These are phyloP conservation scores for Paraglomus brasilianum DNA, from an alignment of 192 early-diverging fungal genomes.

Conservation along the genomic window DNA sequence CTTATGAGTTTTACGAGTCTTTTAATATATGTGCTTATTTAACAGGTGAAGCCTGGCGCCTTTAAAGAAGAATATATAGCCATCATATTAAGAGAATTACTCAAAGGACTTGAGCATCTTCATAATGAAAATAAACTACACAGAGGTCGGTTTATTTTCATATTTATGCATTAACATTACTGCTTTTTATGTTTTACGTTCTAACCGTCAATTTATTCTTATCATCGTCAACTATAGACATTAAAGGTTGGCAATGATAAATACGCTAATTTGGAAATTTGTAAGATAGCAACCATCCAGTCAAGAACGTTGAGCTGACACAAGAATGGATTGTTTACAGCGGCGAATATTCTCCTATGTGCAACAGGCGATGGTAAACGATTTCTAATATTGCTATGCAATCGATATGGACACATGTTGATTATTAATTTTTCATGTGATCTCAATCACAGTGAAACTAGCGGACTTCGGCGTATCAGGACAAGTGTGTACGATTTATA, in stretches of 20 bases:
- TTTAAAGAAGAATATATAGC: constrained; percentile 90
- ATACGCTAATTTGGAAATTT: constrained; percentile 19
- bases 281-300: constrained; percentile 21
- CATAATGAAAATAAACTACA: constrained; percentile 89
- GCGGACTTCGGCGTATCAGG: constrained; percentile 99
- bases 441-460: constrained; percentile 66
- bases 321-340: constrained; percentile 34
- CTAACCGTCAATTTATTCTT: neutral
- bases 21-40: constrained; percentile 15
- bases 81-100: constrained; percentile 85
- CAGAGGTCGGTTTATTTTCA: constrained; percentile 50
- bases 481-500: constrained; percentile 54
- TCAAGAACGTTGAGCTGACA: neutral
- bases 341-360: constrained; percentile 80
- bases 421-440: neutral
- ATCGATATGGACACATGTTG: neutral
- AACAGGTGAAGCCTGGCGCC: constrained; percentile 79
- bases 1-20: neutral
- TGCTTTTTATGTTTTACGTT: constrained; percentile 1
- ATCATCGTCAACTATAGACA: constrained; percentile 56
- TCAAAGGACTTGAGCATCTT: constrained; percentile 90
- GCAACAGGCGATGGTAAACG: constrained; percentile 62
- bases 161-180: neutral
- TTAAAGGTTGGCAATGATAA: constrained; percentile 66
- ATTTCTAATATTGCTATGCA: neutral